Conservation (phyloP, 2,329 filamentous ascomycete species). For the Botrytis tulipae region DNA sequence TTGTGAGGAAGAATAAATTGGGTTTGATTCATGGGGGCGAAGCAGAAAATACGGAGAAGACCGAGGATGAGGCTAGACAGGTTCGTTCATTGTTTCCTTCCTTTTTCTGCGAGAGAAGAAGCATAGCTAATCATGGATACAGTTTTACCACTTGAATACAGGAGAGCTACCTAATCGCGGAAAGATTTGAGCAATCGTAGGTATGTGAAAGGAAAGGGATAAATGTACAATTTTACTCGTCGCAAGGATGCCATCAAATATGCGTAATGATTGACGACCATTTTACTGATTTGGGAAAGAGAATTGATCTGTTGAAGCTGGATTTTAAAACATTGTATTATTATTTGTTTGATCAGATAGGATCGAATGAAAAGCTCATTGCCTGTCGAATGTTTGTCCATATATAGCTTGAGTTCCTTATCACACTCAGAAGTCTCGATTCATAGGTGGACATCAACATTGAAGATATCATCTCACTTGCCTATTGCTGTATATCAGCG, state of each 20-base stretch:
- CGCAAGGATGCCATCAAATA: neutral
- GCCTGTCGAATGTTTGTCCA: neutral
- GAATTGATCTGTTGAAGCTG: neutral
- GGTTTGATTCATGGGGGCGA: constrained; percentile 69
- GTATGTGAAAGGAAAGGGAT: neutral
- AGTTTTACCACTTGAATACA: constrained; percentile 16
- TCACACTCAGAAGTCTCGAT: neutral
- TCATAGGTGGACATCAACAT: neutral
- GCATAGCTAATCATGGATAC: neutral
- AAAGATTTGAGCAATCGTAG: neutral
- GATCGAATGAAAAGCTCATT: neutral
- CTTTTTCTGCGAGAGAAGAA: neutral
- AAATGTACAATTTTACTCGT: neutral
- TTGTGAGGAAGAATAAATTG: constrained; percentile 60
- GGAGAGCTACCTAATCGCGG: neutral
- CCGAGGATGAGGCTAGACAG: constrained; percentile 61
- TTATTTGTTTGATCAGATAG: neutral
- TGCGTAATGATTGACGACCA: neutral
- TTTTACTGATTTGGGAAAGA: neutral
- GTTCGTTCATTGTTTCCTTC: neutral
- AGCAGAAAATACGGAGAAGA: constrained; percentile 63
- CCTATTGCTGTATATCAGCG: neutral
- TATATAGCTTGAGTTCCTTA: neutral
- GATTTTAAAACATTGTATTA: neutral
- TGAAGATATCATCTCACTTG: neutral